A percentile compares a stretch with the other conserved stretches of the same genome.
Evolutionary conservation across 345 rosid genomes (phyloP).

Genomic region (Zanthoxylum bungeanum): DNA sequence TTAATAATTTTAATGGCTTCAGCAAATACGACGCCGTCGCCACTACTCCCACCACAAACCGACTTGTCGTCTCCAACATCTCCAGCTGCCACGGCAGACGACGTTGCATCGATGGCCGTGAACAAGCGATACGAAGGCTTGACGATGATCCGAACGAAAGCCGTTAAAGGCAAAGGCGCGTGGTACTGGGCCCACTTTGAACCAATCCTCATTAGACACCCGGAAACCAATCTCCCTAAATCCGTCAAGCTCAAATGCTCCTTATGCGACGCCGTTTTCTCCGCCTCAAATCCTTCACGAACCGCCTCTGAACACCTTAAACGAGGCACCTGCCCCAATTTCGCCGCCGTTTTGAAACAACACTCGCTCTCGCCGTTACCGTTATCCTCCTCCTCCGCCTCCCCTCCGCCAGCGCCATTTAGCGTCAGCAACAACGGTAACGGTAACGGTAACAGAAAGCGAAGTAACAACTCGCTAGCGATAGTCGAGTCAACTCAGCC

Average conservation of each 20-base stretch:
- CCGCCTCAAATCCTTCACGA: constrained; percentile 56
- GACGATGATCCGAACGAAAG: constrained; percentile 43
- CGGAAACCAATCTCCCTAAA: constrained; percentile 41
- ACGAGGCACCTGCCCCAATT: constrained; percentile 52
- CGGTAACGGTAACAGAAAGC: constrained; percentile 32
- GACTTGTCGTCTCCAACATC: constrained; percentile 12
- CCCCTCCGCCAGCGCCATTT: constrained; percentile 29
- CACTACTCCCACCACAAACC: constrained; percentile 12
- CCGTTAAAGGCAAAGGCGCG: constrained; percentile 59
- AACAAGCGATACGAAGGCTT: constrained; percentile 34
- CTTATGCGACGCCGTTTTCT: constrained; percentile 48
- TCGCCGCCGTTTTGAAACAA: constrained; percentile 27
- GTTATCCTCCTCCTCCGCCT: constrained; percentile 39
- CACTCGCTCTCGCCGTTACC: constrained; percentile 42
- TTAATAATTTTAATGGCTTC: no score
- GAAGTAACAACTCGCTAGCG: constrained; percentile 38
- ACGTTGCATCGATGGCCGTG: constrained; percentile 22
- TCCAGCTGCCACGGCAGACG: constrained; percentile 8
- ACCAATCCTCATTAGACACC: constrained; percentile 42
- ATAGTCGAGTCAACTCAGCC: constrained; percentile 41
- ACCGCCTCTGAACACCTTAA: constrained; percentile 60
- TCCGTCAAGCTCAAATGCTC: constrained; percentile 54
- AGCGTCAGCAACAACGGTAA: background rate
- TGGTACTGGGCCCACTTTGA: constrained; percentile 65
- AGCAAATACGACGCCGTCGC: constrained; percentile 1